Evolutionary conservation across 1,284 basidiomycete species (phyloP).

Genomic region (Papiliotrema laurentii): DNA sequence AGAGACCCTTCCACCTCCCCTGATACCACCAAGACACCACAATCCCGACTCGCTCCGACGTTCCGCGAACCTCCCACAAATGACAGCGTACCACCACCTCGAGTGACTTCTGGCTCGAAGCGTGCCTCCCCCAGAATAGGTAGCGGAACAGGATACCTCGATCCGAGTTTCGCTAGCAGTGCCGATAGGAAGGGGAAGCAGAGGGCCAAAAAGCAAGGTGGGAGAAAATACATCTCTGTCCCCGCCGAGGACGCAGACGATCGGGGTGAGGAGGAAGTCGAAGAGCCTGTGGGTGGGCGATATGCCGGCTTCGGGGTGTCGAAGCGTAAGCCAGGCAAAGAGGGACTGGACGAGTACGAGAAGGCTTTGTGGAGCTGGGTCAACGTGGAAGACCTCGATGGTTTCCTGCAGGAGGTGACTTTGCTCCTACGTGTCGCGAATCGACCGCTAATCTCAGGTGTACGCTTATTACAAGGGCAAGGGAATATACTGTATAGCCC

Average conservation of each 20-base stretch:
- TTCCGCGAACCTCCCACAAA: constrained; percentile 20
- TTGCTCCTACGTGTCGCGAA: not conserved
- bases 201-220: constrained; percentile 21
- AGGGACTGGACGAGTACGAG: constrained; percentile 74
- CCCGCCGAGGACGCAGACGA: constrained; percentile 47
- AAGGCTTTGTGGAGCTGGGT: constrained; percentile 97
- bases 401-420: constrained; percentile 81
- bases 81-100: constrained; percentile 1
- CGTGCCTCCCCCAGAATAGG: constrained; percentile 3
- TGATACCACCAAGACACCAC: not conserved
- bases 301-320: constrained; percentile 1
- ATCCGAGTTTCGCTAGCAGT: constrained; percentile 16
- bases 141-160: constrained; percentile 20
- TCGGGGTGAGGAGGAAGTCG: constrained; percentile 42
- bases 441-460: constrained; percentile 34
- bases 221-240: constrained; percentile 18
- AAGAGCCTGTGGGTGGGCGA: constrained; percentile 1
- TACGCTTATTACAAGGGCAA: constrained; percentile 96
- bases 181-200: constrained; percentile 18
- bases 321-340: constrained; percentile 6
- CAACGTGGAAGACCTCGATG: constrained; percentile 93
- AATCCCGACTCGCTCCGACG: constrained; percentile 10
- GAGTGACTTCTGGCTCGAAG: constrained; percentile 2
- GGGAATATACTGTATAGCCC: constrained; percentile 88
- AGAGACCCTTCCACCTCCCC: constrained; percentile 19